Evolutionary conservation across 2,329 filamentous ascomycete genomes (phyloP).

Genomic region (Amphichorda felina): DNA sequence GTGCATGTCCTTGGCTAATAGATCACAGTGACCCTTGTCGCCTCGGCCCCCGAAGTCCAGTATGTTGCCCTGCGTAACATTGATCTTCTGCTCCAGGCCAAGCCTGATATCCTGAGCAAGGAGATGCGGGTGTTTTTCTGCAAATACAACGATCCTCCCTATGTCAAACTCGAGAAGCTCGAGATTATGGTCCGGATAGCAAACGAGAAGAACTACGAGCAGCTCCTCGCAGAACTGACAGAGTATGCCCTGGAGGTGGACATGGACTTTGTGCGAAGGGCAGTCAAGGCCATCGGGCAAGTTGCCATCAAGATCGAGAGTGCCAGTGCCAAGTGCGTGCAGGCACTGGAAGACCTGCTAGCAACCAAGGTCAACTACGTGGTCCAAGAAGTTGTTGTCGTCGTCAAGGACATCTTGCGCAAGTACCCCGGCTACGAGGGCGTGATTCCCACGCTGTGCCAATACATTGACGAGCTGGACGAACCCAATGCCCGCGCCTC

Average conservation of each 20-base stretch:
- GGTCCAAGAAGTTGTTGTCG: constrained; percentile 95
- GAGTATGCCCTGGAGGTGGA: constrained; percentile 97
- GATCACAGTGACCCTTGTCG: constrained; percentile 73
- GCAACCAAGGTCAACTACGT: constrained; percentile 98
- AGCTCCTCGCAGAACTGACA: constrained; percentile 85
- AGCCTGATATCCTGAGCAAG: constrained; percentile 93
- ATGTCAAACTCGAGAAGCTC: constrained; percentile 93
- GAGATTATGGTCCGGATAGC: constrained; percentile 99
- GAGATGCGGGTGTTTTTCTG: constrained; percentile 98
- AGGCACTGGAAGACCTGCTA: constrained; percentile 84
- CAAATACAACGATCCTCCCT: constrained; percentile 98
- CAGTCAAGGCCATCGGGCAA: constrained; percentile 92
- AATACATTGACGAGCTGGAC: constrained; percentile 93
- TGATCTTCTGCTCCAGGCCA: constrained; percentile 86
- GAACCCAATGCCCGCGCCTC: constrained; percentile 85
- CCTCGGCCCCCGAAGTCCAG: constrained; percentile 91
- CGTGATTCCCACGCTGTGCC: constrained; percentile 90
- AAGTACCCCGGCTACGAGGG: constrained; percentile 98
- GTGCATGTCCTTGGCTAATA: constrained; percentile 1
- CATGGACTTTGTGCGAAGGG: constrained; percentile 94
- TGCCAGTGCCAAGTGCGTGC: constrained; percentile 91
- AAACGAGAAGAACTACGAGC: constrained; percentile 92
- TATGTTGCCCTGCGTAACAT: constrained; percentile 96
- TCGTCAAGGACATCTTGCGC: constrained; percentile 96
- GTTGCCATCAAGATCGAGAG: constrained; percentile 97